Conservation (phyloP, 1,284 basidiomycete species). For the Coniferiporia sulphurascens region DNA sequence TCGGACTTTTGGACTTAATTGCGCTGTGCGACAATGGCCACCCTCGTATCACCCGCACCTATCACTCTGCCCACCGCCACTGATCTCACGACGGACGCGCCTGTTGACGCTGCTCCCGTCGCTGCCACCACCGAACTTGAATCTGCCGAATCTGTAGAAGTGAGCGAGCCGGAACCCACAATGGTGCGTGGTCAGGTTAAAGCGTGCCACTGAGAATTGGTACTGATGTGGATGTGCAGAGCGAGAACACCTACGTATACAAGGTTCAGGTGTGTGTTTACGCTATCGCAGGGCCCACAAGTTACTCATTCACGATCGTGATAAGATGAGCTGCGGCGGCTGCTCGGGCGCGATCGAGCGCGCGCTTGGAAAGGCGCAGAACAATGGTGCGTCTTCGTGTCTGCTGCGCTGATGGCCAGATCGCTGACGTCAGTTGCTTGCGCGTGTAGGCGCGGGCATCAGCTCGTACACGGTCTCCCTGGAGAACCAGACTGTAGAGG, state of each 20-base stretch:
- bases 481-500: slow-evolving; percentile 13
- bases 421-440: too few relatives aligned
- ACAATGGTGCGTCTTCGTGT: not conserved
- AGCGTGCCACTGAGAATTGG: not conserved
- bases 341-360: slow-evolving; percentile 16
- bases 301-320: not conserved
- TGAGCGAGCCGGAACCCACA: not conserved
- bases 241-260: slow-evolving; percentile 1
- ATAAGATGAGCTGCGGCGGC: slow-evolving; percentile 17
- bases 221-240: not conserved
- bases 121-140: not conserved
- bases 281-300: not conserved
- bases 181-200: not conserved
- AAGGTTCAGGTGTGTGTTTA: not conserved
- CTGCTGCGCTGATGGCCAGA: not conserved
- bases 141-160: not conserved
- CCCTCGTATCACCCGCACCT: too few relatives aligned
- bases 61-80: too few relatives aligned
- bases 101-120: too few relatives aligned
- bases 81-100: too few relatives aligned
- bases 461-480: slow-evolving; percentile 9
- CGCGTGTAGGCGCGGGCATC: slow-evolving; percentile 10
- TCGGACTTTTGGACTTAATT: too few relatives aligned
- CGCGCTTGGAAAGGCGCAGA: slow-evolving; percentile 9
- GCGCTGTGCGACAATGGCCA: too few relatives aligned